Base-by-base conservation (phyloP, 1,284 basidiomycete genomes). In the Marasmius fiardii region DNA sequence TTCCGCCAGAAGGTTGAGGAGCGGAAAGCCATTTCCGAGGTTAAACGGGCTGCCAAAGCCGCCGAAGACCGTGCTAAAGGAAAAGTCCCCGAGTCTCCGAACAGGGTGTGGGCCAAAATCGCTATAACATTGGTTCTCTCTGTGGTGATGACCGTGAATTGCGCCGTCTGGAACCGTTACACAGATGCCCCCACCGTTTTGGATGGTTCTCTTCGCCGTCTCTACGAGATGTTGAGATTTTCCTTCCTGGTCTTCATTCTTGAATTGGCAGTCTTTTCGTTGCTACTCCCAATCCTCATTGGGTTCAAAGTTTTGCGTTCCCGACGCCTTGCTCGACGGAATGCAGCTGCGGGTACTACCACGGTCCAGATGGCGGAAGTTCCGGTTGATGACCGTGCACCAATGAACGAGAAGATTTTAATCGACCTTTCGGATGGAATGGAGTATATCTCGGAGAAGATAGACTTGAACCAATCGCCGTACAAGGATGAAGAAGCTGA, bases 1-100 rank as follows among this genome's bases (percentile, higher is more conserved):
- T 49, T 49, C 47, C 47, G 47, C 6, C 10, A 49, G 28, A 49
- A 33, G 47, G 47, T 49, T 12, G 47, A 49, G n/a, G 28, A 49
- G 28, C 47, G 47, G n/a, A 26, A 31, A 33, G 47, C 47, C 26
- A 4, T 31, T 8, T 23, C n/a, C 10, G 26, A 49, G 31, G 26
- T 31, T 14, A 49, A 49, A 16, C 23, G 47, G 14, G 47, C 47
- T 28, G 31, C 24, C 12, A 49, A 33, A 33, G 47, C 47, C 14
- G 47, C 47, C 18, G 47, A 49, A 49, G 47, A 49, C 28, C 47
- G 24, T 49, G 47, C 47, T 14, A 49, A 49, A 18, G 47, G 47
- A 26, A 49, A 31, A 31, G 14, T 2, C 12, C 47, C 47, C 47
- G n/a, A 49, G 28, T 49, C 47, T 4, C 47, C 26, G 5, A 10